phyloP scores from a whole-genome alignment of 306 rosid species.

The Echinosophora koreensis region DNA sequence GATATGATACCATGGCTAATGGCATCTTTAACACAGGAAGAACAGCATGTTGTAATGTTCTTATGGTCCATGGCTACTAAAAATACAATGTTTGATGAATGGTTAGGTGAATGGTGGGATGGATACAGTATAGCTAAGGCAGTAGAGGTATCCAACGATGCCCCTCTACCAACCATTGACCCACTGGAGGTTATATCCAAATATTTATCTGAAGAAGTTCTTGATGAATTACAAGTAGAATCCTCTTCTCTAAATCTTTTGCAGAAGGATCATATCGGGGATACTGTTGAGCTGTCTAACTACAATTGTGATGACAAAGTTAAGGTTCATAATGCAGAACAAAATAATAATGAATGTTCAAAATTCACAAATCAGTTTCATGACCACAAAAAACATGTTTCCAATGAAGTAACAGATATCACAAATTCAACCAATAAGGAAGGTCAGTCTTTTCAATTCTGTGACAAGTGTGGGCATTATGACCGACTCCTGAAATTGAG shows the following conservation, averaged over 20 bases:
- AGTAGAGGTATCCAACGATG: slow-evolving; percentile 54
- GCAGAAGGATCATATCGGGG: slow-evolving; percentile 53
- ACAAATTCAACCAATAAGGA: slow-evolving; percentile 37
- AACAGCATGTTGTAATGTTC: slow-evolving; percentile 77
- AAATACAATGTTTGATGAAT: slow-evolving; percentile 90
- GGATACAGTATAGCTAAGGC: slow-evolving; percentile 66
- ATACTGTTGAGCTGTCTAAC: slow-evolving; percentile 43
- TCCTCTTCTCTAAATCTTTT: slow-evolving; percentile 31
- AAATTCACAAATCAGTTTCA: slow-evolving; percentile 36
- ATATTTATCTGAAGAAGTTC: slow-evolving; percentile 68
- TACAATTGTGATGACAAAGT: slow-evolving; percentile 47
- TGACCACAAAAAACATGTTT: slow-evolving; percentile 50
- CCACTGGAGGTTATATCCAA: slow-evolving; percentile 75
- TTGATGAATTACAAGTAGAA: slow-evolving; percentile 53
- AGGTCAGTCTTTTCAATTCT: slow-evolving; percentile 43
- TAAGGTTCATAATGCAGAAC: slow-evolving; percentile 46
- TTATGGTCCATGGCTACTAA: slow-evolving; percentile 81
- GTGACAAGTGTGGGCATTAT: slow-evolving; percentile 48
- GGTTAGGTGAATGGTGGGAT: slow-evolving; percentile 95
- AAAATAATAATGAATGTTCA: slow-evolving; percentile 45
- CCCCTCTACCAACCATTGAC: slow-evolving; percentile 60
- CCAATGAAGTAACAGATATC: slow-evolving; percentile 42
- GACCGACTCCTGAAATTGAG: slow-evolving; percentile 70
- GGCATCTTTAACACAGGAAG: slow-evolving; percentile 80
- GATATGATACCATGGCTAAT: slow-evolving; percentile 97